phyloP scores from a whole-genome alignment of 2,329 filamentous ascomycete species.

The Fusarium cyanostomum region DNA sequence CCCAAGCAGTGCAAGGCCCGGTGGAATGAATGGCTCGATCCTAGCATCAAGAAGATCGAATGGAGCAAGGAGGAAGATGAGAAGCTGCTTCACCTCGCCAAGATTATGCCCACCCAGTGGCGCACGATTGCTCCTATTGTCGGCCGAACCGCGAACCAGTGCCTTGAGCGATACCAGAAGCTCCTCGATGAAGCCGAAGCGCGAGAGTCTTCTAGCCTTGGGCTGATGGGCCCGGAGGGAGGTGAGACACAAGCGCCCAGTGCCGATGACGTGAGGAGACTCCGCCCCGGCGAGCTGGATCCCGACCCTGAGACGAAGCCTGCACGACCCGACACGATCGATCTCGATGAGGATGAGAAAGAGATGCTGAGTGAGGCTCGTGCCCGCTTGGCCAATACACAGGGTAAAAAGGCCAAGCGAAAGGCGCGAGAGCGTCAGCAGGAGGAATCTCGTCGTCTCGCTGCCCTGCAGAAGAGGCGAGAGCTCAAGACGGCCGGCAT shows the following conservation, averaged over 20 bases:
- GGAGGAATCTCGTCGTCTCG: constrained; percentile 90
- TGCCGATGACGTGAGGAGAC: constrained; percentile 87
- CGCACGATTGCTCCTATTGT: constrained; percentile 97
- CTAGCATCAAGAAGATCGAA: constrained; percentile 97
- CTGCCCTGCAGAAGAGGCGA: constrained; percentile 90
- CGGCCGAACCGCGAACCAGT: constrained; percentile 95
- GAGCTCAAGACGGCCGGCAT: constrained; percentile 98
- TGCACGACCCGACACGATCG: constrained; percentile 93
- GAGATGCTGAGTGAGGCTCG: constrained; percentile 99
- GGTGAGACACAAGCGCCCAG: constrained; percentile 88
- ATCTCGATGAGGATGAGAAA: constrained; percentile 98
- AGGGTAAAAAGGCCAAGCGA: constrained; percentile 98
- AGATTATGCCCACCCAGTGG: constrained; percentile 99
- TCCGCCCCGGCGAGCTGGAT: constrained; percentile 93
- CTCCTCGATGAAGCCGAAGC: constrained; percentile 95
- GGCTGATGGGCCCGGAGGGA: constrained; percentile 84
- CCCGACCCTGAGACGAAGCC: constrained; percentile 98
- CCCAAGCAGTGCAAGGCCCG: constrained; percentile 99
- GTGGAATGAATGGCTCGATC: constrained; percentile 98
- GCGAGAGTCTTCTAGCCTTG: constrained; percentile 83
- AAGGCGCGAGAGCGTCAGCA: constrained; percentile 96
- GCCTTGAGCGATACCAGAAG: constrained; percentile 95
- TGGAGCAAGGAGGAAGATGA: constrained; percentile 99
- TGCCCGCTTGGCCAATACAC: constrained; percentile 94
- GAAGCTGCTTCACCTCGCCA: constrained; percentile 93